Base-by-base conservation (phyloP, 2,329 filamentous ascomycete genomes). In the Aspergillus sp. region DNA sequence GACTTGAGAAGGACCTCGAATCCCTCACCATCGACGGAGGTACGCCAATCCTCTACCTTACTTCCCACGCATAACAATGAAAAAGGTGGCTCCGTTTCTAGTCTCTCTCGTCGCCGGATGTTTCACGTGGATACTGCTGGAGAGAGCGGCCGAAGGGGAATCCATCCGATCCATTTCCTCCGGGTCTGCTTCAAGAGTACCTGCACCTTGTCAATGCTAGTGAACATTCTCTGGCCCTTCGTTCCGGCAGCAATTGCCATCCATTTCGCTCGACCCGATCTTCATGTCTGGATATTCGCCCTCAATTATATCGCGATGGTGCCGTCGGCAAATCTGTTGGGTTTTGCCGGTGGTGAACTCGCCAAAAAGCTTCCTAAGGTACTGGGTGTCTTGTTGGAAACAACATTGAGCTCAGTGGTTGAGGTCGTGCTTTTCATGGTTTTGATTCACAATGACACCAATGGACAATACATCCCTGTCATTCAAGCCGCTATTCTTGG, bases 371-470 rank as follows among this genome's bases (percentile, higher is more conserved):
- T 91, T 48, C 86, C 85, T 27, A 87, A 87, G 59, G 85, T 88
- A 7, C 67, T 83, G 43, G 67, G 67, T 19, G 60, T 69, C 6
- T 49, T 74, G 39, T 52, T 79, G 7, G 78, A 81, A 57, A 79
- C 75, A 1, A 74, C 74, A 0, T 66, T 90, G 45, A 86, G 85
- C 2, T 87, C 86, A 0, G 70, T 90, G 7, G 87, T 93, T 45
- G 88, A 95, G 63, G 84, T 94, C 48, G 80, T 94, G 42, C 72
- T 94, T 25, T 93, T 94, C 68, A 85, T 91, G 74, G 79, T 90
- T 2, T 71, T 94, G 41, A 75, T 93, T 42, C 69, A 71, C 51
- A 76, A 71, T 73, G 64, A 83, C 27, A 60, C 67, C 17, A 58
- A 64, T 9, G 70, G 70, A n/a, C 61, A 66, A 38, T 52, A 69